Evolutionary conservation across 371 early-diverging fungal genomes (phyloP).

Genomic region (Cokeromyces recurvatus): DNA sequence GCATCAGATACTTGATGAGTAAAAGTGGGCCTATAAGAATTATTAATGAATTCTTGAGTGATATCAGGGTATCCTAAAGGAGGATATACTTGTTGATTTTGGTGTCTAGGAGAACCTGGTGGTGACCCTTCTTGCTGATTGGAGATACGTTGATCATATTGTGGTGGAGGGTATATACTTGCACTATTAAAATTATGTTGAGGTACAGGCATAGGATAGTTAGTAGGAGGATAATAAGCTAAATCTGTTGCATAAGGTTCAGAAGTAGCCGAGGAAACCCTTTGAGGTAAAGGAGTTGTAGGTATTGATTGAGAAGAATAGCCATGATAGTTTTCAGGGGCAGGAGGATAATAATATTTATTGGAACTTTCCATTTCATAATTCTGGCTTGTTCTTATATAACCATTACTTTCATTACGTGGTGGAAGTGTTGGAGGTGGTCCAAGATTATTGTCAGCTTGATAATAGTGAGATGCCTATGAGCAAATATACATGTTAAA

Average conservation of each 20-base stretch:
- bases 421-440: slow-evolving; percentile 13
- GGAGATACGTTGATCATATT: slow-evolving; percentile 6
- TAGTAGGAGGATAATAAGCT: not conserved
- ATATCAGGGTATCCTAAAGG: slow-evolving; percentile 15
- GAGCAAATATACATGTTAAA: not conserved
- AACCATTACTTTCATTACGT: slow-evolving; percentile 6
- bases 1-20: slow-evolving; percentile 1
- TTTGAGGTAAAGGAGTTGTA: slow-evolving; percentile 14
- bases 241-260: not conserved
- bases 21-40: slow-evolving; percentile 17
- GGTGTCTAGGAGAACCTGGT: slow-evolving; percentile 13
- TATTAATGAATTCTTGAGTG: slow-evolving; percentile 16
- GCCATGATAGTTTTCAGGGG: not conserved
- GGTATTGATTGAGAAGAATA: slow-evolving; percentile 1
- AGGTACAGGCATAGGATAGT: slow-evolving; percentile 20
- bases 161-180: slow-evolving; percentile 11
- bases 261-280: slow-evolving; percentile 4
- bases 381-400: not conserved
- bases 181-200: not conserved
- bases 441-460: not conserved
- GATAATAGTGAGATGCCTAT: not conserved
- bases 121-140: slow-evolving; percentile 5
- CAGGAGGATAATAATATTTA: slow-evolving; percentile 14
- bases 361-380: slow-evolving; percentile 7
- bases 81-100: slow-evolving; percentile 5